These are phyloP conservation scores for Dalbergia cultrata DNA, from an alignment of 306 rosid genomes.

Conservation along the genomic window DNA sequence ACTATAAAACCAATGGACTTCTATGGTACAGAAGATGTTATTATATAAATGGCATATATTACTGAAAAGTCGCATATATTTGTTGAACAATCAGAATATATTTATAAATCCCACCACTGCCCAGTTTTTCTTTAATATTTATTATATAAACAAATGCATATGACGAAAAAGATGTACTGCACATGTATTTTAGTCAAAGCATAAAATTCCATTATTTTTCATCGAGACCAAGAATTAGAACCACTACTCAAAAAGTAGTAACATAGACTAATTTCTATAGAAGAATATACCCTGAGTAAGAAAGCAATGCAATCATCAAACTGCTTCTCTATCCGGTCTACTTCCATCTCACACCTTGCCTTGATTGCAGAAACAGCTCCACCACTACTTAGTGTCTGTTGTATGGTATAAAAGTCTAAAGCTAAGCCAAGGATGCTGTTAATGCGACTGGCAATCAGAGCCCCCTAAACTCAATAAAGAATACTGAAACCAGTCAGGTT, in stretches of 20 bases:
- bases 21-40: not conserved
- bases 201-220: slow-evolving; percentile 38
- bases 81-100: not conserved
- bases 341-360: slow-evolving; percentile 95
- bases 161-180: slow-evolving; percentile 22
- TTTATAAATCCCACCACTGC: not conserved
- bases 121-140: slow-evolving; percentile 4
- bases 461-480: slow-evolving; percentile 72
- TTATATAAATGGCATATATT: not conserved
- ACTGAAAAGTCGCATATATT: not conserved
- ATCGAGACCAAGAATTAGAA: slow-evolving; percentile 27
- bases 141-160: slow-evolving; percentile 20
- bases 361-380: slow-evolving; percentile 92
- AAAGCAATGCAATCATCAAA: slow-evolving; percentile 96
- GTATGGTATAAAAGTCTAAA: slow-evolving; percentile 86
- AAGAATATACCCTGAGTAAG: slow-evolving; percentile 87
- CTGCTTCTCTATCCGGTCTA: slow-evolving; percentile 91
- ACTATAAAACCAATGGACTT: not conserved
- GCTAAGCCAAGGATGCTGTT: slow-evolving; percentile 93
- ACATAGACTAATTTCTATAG: slow-evolving; percentile 26
- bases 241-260: slow-evolving; percentile 13
- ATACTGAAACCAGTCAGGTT: slow-evolving; percentile 46
- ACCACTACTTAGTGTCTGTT: slow-evolving; percentile 77
- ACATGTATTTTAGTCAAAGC: not conserved
- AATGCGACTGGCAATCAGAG: slow-evolving; percentile 94